These are phyloP conservation scores for Phialophora tarda DNA, from an alignment of 2,329 filamentous ascomycete species.

Conservation along the genomic window DNA sequence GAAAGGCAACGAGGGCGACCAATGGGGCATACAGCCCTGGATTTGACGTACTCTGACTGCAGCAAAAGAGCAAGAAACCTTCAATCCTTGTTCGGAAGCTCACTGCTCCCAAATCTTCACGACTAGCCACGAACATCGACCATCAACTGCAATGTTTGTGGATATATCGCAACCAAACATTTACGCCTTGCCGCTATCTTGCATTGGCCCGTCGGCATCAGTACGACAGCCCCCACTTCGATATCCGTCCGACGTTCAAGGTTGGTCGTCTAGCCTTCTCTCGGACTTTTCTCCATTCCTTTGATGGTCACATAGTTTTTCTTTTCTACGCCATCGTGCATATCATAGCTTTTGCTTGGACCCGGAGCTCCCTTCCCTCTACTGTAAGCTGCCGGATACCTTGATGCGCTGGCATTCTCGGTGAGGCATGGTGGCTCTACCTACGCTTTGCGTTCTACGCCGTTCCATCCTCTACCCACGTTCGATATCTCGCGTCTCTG, in stretches of 20 bases:
- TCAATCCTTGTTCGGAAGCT: conserved; percentile 20
- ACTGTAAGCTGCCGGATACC: conserved; percentile 25
- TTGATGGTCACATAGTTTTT: conserved; percentile 19
- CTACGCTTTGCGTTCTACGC: conserved; percentile 31
- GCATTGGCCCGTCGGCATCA: conserved; percentile 19
- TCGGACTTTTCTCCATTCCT: conserved; percentile 14
- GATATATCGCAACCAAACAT: conserved; percentile 20
- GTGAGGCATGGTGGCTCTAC: conserved; percentile 29
- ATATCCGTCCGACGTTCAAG: conserved; percentile 23
- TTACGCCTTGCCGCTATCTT: conserved; percentile 26
- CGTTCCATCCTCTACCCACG: conserved; percentile 34
- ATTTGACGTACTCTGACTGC: conserved; percentile 20
- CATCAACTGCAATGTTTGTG: conserved; percentile 6
- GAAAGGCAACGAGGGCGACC: conserved; percentile 26
- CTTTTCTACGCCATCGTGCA: conserved; percentile 36
- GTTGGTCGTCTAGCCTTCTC: conserved; percentile 22
- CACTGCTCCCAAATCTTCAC: conserved; percentile 7
- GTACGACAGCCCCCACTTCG: conserved; percentile 26
- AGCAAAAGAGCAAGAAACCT: conserved; percentile 7
- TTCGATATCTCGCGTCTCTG: conserved; percentile 25
- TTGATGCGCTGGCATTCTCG: conserved; percentile 36
- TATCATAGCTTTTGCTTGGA: conserved; percentile 34
- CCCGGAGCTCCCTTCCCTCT: conserved; percentile 24
- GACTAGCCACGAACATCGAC: conserved; percentile 9
- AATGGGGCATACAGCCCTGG: conserved; percentile 29